Evolutionary conservation across 768 basidiomycete species (phyloP).

Genomic region (Mycena galopus): DNA sequence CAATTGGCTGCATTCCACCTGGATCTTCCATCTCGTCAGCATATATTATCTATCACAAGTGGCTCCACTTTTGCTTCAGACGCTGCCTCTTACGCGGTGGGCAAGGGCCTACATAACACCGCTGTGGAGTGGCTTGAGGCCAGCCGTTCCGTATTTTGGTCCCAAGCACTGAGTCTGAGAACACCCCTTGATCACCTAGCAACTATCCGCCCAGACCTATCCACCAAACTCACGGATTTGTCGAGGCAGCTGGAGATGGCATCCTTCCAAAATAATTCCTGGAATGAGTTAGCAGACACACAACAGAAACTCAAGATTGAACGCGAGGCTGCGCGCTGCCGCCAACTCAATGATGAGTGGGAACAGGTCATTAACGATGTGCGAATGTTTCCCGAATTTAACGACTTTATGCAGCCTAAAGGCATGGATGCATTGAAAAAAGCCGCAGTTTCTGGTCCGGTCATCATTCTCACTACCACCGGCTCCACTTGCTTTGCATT

Average conservation of each 20-base stretch:
- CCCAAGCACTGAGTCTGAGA: conserved; percentile 9
- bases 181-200: conserved; percentile 10
- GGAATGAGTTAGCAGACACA: not conserved
- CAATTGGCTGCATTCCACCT: conserved; percentile 18
- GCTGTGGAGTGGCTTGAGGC: conserved; percentile 15
- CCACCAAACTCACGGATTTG: conserved; percentile 6
- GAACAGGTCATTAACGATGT: conserved; percentile 32
- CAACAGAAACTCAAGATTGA: conserved; percentile 33
- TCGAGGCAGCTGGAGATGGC: conserved; percentile 6
- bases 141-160: too few relatives aligned
- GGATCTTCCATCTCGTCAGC: conserved; percentile 7
- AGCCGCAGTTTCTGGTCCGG: conserved; percentile 17
- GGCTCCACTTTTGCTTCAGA: not conserved
- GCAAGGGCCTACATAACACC: not conserved
- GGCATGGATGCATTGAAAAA: conserved; percentile 1
- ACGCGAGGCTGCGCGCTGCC: conserved; percentile 30
- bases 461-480: conserved; percentile 30
- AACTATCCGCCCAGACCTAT: conserved; percentile 1
- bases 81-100: conserved; percentile 7
- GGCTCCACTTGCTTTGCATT: conserved; percentile 28
- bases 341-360: conserved; percentile 38
- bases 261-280: conserved; percentile 20
- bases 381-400: conserved; percentile 34
- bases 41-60: not conserved
- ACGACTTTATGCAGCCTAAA: conserved; percentile 38